These are phyloP conservation scores for Magnolia sinica DNA, from an alignment of 164 flowering plant genomes.

Conservation along the genomic window DNA sequence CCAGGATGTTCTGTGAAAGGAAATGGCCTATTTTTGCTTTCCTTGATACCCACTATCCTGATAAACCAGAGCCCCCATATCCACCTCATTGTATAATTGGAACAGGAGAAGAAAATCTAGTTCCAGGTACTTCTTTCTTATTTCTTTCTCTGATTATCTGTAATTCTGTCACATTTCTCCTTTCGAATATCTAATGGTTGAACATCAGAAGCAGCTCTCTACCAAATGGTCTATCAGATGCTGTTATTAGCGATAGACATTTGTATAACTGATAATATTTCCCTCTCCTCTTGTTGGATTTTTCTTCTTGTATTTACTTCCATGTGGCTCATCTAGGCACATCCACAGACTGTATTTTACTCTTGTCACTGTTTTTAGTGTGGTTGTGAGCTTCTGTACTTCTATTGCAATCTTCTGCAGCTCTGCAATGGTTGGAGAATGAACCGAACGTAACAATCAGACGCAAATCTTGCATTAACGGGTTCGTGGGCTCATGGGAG, in stretches of 20 bases:
- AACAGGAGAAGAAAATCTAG: slow-evolving; percentile 68
- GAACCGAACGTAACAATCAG: slow-evolving; percentile 66
- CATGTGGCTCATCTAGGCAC: no score
- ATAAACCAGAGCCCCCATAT: slow-evolving; percentile 81
- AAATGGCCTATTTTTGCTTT: slow-evolving; percentile 85
- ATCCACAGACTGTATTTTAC: no score
- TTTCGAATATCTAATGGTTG: neutral
- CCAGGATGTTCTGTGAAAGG: slow-evolving; percentile 60
- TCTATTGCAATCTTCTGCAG: slow-evolving; percentile 22
- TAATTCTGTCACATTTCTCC: neutral
- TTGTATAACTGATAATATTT: neutral
- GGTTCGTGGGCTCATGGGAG: slow-evolving; percentile 67
- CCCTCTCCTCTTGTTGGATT: neutral
- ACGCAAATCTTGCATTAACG: slow-evolving; percentile 85
- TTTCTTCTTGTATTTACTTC: neutral
- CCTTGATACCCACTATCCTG: slow-evolving; percentile 79
- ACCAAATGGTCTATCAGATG: neutral
- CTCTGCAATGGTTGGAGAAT: slow-evolving; percentile 69
- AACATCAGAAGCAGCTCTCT: neutral
- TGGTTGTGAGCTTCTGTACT: neutral
- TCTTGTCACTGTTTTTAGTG: neutral
- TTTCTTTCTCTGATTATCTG: neutral
- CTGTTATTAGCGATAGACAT: neutral
- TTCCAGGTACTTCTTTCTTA: slow-evolving; percentile 19
- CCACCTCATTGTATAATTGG: slow-evolving; percentile 90